Conservation (phyloP, 306 rosid species). For the Acacia acuminata region DNA sequence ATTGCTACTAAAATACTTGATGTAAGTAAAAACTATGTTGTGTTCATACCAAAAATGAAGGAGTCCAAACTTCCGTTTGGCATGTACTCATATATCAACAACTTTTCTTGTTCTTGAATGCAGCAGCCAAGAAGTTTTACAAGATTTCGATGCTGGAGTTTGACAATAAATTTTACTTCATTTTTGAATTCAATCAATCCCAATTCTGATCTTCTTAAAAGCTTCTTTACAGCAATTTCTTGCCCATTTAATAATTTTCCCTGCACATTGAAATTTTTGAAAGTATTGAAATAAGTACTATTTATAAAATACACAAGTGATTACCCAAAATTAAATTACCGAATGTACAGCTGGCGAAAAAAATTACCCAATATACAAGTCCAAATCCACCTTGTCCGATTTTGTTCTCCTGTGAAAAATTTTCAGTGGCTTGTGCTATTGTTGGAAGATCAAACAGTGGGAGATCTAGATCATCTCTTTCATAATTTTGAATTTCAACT, state of each 20-base stretch:
- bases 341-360: background rate
- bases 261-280: slow-evolving; percentile 6
- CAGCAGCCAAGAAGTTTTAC: slow-evolving; percentile 40
- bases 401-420: slow-evolving; percentile 8
- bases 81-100: slow-evolving; percentile 13
- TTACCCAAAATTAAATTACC: background rate
- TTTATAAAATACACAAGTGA: background rate
- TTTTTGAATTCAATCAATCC: slow-evolving; percentile 31
- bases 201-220: slow-evolving; percentile 22
- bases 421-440: slow-evolving; percentile 3
- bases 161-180: slow-evolving; percentile 31
- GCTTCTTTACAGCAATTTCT: slow-evolving; percentile 36
- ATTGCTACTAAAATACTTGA: background rate
- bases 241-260: slow-evolving; percentile 27
- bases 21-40: background rate
- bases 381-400: slow-evolving; percentile 29
- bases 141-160: slow-evolving; percentile 38
- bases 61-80: slow-evolving; percentile 18
- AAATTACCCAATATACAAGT: slow-evolving; percentile 25
- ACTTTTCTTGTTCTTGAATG: slow-evolving; percentile 27
- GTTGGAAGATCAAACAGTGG: slow-evolving; percentile 27
- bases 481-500: background rate
- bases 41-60: slow-evolving; percentile 29
- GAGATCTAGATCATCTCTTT: slow-evolving; percentile 30
- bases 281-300: background rate